These are phyloP conservation scores for Baudoinia panamericana DNA, from an alignment of 495 filamentous ascomycete genomes.

Conservation along the genomic window DNA sequence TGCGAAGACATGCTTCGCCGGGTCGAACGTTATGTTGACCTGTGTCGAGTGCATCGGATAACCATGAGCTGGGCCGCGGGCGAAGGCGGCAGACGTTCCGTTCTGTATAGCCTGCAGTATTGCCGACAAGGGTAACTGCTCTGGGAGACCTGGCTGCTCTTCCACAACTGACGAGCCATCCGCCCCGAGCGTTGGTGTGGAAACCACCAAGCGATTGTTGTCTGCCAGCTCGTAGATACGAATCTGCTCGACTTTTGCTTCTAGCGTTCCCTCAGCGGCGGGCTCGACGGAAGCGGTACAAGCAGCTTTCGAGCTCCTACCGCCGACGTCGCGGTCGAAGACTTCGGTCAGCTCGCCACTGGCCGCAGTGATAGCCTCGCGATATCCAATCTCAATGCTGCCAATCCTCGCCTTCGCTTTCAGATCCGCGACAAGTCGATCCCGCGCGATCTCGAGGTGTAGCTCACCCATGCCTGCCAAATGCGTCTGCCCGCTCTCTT, in stretches of 20 bases:
- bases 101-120: slow-evolving; percentile 57
- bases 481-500: slow-evolving; percentile 85
- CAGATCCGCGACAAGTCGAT: slow-evolving; percentile 76
- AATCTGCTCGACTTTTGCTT: slow-evolving; percentile 47
- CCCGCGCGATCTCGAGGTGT: slow-evolving; percentile 89
- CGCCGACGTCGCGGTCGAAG: slow-evolving; percentile 68
- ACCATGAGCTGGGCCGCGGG: slow-evolving; percentile 63
- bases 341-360: slow-evolving; percentile 43
- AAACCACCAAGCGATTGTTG: slow-evolving; percentile 28
- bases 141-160: slow-evolving; percentile 34
- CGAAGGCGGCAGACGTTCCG: slow-evolving; percentile 70
- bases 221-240: slow-evolving; percentile 28
- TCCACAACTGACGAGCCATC: slow-evolving; percentile 16
- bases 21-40: slow-evolving; percentile 56
- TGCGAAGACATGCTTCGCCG: slow-evolving; percentile 48
- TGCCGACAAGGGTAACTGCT: slow-evolving; percentile 41
- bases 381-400: slow-evolving; percentile 89
- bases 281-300: slow-evolving; percentile 58
- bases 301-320: slow-evolving; percentile 62
- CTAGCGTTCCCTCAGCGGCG: slow-evolving; percentile 27
- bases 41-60: slow-evolving; percentile 62
- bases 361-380: slow-evolving; percentile 53
- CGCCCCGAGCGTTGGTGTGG: slow-evolving; percentile 26
- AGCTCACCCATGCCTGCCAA: slow-evolving; percentile 94
- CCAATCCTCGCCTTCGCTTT: slow-evolving; percentile 84